Percentiles rank a stretch among this genome's conserved stretches.
These are phyloP conservation scores for Diaporthe destruens DNA, from an alignment of 2,329 filamentous ascomycete genomes.

Conservation along the genomic window DNA sequence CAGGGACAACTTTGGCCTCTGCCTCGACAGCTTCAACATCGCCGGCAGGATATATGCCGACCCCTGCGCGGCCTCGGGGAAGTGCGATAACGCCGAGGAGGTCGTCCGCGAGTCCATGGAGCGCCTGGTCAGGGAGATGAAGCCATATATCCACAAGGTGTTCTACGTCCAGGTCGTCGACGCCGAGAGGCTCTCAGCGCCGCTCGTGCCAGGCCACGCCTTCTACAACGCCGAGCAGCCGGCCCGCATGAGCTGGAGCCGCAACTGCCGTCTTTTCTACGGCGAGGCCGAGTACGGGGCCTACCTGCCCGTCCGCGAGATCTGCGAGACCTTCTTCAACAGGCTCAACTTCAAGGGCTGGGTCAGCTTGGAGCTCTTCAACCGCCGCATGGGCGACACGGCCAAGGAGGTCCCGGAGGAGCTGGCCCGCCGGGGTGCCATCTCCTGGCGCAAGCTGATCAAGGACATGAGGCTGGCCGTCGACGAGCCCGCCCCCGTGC, in stretches of 20 bases:
- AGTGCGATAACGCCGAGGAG: conserved; percentile 65
- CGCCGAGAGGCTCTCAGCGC: conserved; percentile 71
- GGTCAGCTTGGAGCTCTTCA: conserved; percentile 80
- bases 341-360: conserved; percentile 76
- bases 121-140: conserved; percentile 64
- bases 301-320: conserved; percentile 74
- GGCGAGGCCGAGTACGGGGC: conserved; percentile 72
- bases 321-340: conserved; percentile 72
- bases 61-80: conserved; percentile 66
- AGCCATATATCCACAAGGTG: conserved; percentile 69
- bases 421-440: conserved; percentile 58
- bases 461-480: conserved; percentile 52
- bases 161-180: conserved; percentile 85
- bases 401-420: conserved; percentile 64
- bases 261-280: conserved; percentile 79
- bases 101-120: conserved; percentile 67
- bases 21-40: conserved; percentile 84
- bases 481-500: conserved; percentile 30
- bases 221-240: conserved; percentile 71
- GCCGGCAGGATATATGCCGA: conserved; percentile 79
- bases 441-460: conserved; percentile 64
- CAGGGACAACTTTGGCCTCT: conserved; percentile 79
- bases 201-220: conserved; percentile 68
- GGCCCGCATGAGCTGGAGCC: conserved; percentile 80
- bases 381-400: conserved; percentile 65